Conservation (phyloP, 257 asterid species). For the Solanum sitiens region DNA sequence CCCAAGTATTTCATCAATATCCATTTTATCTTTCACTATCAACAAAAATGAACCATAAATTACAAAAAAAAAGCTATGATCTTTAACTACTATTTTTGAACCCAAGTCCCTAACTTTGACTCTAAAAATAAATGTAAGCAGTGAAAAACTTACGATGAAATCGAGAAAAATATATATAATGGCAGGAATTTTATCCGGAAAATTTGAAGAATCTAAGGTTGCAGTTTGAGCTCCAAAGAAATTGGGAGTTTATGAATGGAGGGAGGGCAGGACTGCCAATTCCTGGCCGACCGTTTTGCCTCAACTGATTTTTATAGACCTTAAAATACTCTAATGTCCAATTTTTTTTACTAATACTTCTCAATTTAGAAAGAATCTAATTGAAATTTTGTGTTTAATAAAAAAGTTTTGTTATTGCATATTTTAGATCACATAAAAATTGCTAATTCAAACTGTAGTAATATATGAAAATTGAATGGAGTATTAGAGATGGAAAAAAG, state of each 20-base stretch:
- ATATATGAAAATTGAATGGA: not conserved
- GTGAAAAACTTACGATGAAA: not conserved
- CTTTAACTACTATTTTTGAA: not conserved
- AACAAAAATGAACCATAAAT: not conserved
- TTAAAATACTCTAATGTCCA: not conserved
- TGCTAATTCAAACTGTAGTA: not conserved
- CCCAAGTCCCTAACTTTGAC: not conserved
- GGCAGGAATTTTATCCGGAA: not conserved
- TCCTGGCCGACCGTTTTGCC: not conserved
- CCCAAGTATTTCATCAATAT: slow-evolving; percentile 66
- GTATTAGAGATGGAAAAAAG: not conserved
- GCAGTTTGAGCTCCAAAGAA: not conserved
- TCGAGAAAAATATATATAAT: not conserved
- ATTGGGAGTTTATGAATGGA: not conserved
- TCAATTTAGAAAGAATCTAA: not conserved
- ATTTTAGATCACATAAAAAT: not conserved
- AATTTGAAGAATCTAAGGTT: not conserved
- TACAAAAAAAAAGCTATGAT: not conserved
- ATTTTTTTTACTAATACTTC: not conserved
- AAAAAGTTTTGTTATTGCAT: not conserved
- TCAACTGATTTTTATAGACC: not conserved
- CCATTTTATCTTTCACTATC: slow-evolving; percentile 32
- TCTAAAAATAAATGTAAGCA: not conserved
- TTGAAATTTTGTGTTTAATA: not conserved
- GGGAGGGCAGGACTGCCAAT: not conserved